These are phyloP conservation scores for Candida pseudoviswanathii DNA, from an alignment of 1,139 yeast species.

Conservation along the genomic window DNA sequence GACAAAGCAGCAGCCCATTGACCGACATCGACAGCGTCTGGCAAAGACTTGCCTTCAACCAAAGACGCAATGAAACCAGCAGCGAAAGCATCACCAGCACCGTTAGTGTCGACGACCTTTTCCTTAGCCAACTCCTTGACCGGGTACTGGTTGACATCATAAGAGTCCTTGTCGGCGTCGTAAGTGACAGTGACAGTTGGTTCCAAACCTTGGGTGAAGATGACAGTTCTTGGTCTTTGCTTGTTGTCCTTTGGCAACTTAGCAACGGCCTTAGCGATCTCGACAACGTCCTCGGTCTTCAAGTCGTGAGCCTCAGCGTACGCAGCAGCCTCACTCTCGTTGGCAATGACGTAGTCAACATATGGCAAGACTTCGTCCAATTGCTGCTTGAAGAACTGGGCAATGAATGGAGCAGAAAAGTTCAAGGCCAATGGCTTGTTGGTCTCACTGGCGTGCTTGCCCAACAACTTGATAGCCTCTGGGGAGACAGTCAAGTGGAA, in stretches of 20 bases:
- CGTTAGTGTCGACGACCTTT: constrained; percentile 88
- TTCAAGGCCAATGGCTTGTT: constrained; percentile 85
- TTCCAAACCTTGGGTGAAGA: constrained; percentile 91
- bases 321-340: constrained; percentile 96
- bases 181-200: constrained; percentile 78
- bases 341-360: constrained; percentile 90
- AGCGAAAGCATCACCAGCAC: constrained; percentile 99
- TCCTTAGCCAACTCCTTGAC: constrained; percentile 70
- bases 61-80: constrained; percentile 94
- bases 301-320: constrained; percentile 84
- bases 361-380: constrained; percentile 79
- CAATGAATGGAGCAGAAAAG: constrained; percentile 95
- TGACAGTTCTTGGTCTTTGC: constrained; percentile 74
- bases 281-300: constrained; percentile 56
- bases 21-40: constrained; percentile 75
- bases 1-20: constrained; percentile 96
- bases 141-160: constrained; percentile 53
- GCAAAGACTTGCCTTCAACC: constrained; percentile 69
- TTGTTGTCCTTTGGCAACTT: constrained; percentile 75
- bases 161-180: constrained; percentile 48
- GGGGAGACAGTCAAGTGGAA: constrained; percentile 98
- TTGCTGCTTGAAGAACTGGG: constrained; percentile 93
- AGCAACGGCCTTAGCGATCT: constrained; percentile 83
- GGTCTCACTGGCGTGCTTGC: constrained; percentile 84
- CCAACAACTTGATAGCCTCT: constrained; percentile 85